Evolutionary conservation across 2,329 filamentous ascomycete genomes (phyloP), one percentile per base, ranked within the genome.

Genomic region (Uncinocarpus reesii): DNA sequence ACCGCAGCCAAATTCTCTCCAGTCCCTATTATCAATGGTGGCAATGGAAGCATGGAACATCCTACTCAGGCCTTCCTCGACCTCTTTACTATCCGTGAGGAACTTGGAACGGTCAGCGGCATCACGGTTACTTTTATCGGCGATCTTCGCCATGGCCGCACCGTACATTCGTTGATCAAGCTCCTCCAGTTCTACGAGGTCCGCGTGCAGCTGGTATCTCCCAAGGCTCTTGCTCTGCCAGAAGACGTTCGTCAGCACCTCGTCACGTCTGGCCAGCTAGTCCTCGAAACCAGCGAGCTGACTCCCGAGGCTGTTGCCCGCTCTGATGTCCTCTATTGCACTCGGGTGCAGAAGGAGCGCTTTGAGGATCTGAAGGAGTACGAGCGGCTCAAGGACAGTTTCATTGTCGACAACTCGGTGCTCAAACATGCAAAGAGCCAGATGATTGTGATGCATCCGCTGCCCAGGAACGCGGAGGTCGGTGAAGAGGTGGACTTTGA

Each of bases 1-100:
- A 78, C 84, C 43, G 92, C 90, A 1, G 82, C 84, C 60, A 90
- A 89, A 64, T 94, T 83, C 71, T 88, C 86, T 36, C 81, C 83
- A 13, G 86, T 95, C 0, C 92, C 92, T 1, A 81, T 98, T 61
- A 90, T 98, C 75, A 98, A 98, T 64, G 92, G 88, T 55, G 92
- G 92, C 43, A 98, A 98, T 65, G 92, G 92, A 55, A 88, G 84
- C 69, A 82, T 86, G 59, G 92, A 98, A 72, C 92, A 98, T 70
- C 92, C 92, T 0, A 98, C 92, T 0, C 92, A 98, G 70, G 92
- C 92, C 0, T 92, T 98, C 77, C 75, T 98, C 18, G 92, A 98
- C 62, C 82, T 98, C 50, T 98, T 95, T 74, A 96, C 92, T 47
- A 98, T 98, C 62, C 86, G 92, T 57, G 92, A 98, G 69, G 92